These are phyloP conservation scores for Annulohypoxylon moriforme DNA, from an alignment of 495 filamentous ascomycete genomes.

Conservation along the genomic window DNA sequence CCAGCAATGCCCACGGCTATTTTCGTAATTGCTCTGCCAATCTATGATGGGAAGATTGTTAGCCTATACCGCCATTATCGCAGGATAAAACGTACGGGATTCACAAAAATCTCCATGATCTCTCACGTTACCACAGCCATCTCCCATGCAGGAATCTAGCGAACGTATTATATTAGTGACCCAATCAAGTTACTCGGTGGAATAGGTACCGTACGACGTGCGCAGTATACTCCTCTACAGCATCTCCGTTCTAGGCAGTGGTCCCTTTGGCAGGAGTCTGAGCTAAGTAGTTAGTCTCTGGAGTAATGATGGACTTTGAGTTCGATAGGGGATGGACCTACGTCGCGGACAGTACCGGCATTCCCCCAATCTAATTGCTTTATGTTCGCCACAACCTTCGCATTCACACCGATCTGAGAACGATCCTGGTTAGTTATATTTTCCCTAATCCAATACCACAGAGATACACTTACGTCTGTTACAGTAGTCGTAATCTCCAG, in stretches of 20 bases:
- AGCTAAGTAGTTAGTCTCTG: background rate
- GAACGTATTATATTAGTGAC: background rate
- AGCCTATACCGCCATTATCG: background rate
- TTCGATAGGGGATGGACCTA: background rate
- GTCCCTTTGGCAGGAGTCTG: conserved; percentile 16
- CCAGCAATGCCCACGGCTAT: no score
- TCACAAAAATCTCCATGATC: background rate
- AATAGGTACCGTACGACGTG: conserved; percentile 21
- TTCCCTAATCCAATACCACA: background rate
- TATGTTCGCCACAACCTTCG: conserved; percentile 6
- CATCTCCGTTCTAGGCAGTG: conserved; percentile 9
- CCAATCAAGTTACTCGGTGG: no score
- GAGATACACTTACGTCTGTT: conserved; percentile 43
- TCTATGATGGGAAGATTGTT: background rate
- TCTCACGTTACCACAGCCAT: background rate
- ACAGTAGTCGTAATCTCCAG: conserved; percentile 38
- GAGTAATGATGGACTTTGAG: background rate
- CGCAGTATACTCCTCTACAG: conserved; percentile 1
- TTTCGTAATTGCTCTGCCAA: background rate
- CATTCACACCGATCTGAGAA: conserved; percentile 33
- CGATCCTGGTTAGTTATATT: background rate
- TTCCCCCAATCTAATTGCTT: background rate
- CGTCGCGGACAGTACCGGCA: conserved; percentile 4
- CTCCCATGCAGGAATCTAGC: background rate
- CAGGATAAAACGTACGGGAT: background rate